phyloP scores from a whole-genome alignment of 768 basidiomycete species.

The Pleurotus salmoneostramineus region DNA sequence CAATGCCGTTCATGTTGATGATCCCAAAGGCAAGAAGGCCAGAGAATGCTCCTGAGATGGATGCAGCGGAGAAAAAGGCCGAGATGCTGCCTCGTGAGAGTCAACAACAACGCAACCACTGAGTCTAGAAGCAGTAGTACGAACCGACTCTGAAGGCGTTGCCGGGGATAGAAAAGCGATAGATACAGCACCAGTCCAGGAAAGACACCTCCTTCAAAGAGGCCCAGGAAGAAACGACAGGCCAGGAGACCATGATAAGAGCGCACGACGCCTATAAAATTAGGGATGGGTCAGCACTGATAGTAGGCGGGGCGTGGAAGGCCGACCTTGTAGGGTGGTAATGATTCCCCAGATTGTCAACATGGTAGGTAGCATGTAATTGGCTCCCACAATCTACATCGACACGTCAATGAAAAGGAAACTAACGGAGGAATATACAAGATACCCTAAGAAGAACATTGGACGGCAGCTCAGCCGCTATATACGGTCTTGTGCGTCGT shows the following conservation, averaged over 20 bases:
- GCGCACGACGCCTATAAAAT: slow-evolving; percentile 37
- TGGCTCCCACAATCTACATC: slow-evolving; percentile 44
- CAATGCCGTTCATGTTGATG: slow-evolving; percentile 50
- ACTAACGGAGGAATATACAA: not conserved
- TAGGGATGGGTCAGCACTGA: not conserved
- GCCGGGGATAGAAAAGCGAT: slow-evolving; percentile 52
- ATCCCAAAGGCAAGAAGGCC: slow-evolving; percentile 68
- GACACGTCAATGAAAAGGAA: not conserved
- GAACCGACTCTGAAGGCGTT: slow-evolving; percentile 34
- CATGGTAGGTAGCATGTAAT: slow-evolving; percentile 56
- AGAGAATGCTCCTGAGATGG: slow-evolving; percentile 63
- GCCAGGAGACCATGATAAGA: slow-evolving; percentile 40
- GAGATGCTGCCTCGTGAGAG: slow-evolving; percentile 31
- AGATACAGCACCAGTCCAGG: slow-evolving; percentile 58
- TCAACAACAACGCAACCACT: not conserved
- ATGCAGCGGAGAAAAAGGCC: slow-evolving; percentile 48
- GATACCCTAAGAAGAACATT: slow-evolving; percentile 54
- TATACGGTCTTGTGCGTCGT: slow-evolving; percentile 36
- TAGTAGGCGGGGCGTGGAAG: not conserved
- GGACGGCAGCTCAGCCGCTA: slow-evolving; percentile 56
- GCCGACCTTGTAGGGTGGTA: slow-evolving; percentile 52
- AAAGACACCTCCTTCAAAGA: slow-evolving; percentile 51
- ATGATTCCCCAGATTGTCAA: slow-evolving; percentile 66
- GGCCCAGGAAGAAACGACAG: slow-evolving; percentile 48
- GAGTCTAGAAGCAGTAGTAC: no score